A percentile compares a stretch with the other conserved stretches of the same genome.
Evolutionary conservation across 1,139 yeast species (phyloP).

Genomic region (Hansenula lynferdii): DNA sequence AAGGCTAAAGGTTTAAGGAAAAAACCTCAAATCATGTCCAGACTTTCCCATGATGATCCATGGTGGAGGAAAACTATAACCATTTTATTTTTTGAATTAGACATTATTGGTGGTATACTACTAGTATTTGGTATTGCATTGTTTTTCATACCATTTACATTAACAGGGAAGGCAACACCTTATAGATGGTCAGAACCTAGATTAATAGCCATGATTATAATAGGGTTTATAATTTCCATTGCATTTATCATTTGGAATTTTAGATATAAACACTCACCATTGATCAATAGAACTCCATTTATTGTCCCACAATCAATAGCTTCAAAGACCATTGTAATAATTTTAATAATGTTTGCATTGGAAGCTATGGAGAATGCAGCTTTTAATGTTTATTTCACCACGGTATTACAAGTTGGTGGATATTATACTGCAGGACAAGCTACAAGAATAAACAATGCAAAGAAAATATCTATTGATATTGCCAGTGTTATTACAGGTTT

Average conservation of each 20-base stretch:
- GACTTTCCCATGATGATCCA: constrained; percentile 11
- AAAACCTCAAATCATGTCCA: constrained; percentile 9
- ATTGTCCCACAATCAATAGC: constrained; percentile 21
- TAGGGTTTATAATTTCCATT: constrained; percentile 19
- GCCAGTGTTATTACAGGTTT: constrained; percentile 25
- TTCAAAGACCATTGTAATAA: constrained; percentile 15
- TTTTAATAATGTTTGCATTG: constrained; percentile 18
- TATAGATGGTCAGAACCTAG: constrained; percentile 22
- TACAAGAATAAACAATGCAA: constrained; percentile 24
- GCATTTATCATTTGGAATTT: constrained; percentile 22
- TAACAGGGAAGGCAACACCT: constrained; percentile 23
- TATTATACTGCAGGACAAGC: constrained; percentile 25
- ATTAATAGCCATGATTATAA: constrained; percentile 23
- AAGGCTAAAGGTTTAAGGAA: constrained; percentile 14
- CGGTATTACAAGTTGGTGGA: constrained; percentile 25
- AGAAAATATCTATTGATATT: constrained; percentile 22
- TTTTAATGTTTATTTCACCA: constrained; percentile 22
- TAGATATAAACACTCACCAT: constrained; percentile 1
- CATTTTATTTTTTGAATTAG: constrained; percentile 25
- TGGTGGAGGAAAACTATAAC: constrained; percentile 4
- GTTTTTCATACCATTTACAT: constrained; percentile 31
- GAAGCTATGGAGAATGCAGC: constrained; percentile 24
- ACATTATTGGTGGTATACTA: constrained; percentile 29
- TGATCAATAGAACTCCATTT: constrained; percentile 16
- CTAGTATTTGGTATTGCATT: constrained; percentile 30